phyloP scores from a whole-genome alignment of 2,329 filamentous ascomycete species.

The Aspergillus brunneoviolaceus region DNA sequence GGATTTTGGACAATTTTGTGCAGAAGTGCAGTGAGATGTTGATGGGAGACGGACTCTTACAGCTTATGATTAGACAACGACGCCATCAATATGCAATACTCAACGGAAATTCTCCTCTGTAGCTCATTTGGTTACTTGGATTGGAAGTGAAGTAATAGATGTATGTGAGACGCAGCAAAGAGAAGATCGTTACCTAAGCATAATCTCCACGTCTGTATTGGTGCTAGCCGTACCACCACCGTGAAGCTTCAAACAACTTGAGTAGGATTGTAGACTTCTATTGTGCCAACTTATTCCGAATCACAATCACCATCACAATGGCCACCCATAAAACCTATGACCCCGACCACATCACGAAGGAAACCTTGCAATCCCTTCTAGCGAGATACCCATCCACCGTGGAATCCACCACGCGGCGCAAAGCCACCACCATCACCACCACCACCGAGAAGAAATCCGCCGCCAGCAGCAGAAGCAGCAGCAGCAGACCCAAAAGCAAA shows the following conservation, averaged over 20 bases:
- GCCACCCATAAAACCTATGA: slow-evolving; percentile 18
- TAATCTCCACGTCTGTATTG: background rate
- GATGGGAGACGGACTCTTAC: background rate
- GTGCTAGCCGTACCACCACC: background rate
- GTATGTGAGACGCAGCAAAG: too few relatives aligned
- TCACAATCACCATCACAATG: too few relatives aligned
- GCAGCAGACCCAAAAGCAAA: background rate
- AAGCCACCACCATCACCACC: slow-evolving; percentile 16
- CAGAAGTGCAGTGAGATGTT: background rate
- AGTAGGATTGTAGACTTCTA: too few relatives aligned
- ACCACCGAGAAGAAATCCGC: slow-evolving; percentile 18
- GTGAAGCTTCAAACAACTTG: background rate
- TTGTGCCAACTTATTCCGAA: too few relatives aligned
- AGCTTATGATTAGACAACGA: background rate
- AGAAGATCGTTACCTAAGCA: background rate
- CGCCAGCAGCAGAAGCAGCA: slow-evolving; percentile 7
- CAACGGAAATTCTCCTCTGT: too few relatives aligned
- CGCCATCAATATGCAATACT: background rate
- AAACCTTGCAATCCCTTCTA: slow-evolving; percentile 30
- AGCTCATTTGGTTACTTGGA: too few relatives aligned
- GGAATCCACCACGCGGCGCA: slow-evolving; percentile 24
- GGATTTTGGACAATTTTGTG: background rate
- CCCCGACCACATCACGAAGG: slow-evolving; percentile 25
- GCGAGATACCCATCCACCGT: slow-evolving; percentile 28
- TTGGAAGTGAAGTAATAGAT: too few relatives aligned